Evolutionary conservation across 1,284 basidiomycete genomes (phyloP).

Genomic region (Ceratobasidium sp.): DNA sequence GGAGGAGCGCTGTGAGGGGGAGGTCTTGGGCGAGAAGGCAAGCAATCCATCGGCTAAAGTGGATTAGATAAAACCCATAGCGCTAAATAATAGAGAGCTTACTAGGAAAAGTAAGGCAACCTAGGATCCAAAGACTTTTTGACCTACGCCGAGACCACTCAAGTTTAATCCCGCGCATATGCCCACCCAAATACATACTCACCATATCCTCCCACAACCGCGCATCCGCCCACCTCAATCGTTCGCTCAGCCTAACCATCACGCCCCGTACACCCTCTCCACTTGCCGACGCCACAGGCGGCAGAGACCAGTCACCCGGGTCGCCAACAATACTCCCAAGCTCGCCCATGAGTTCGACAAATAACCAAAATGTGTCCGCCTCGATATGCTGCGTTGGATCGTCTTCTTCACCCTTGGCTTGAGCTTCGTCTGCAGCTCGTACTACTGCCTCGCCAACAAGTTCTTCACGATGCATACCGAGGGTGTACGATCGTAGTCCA

Average conservation of each 20-base stretch:
- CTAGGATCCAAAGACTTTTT: slow-evolving; percentile 74
- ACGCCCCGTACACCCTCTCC: slow-evolving; percentile 47
- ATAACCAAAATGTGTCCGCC: slow-evolving; percentile 84
- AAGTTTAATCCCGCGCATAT: neutral
- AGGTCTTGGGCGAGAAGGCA: slow-evolving; percentile 77
- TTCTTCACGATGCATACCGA: slow-evolving; percentile 30
- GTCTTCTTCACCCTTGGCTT: slow-evolving; percentile 66
- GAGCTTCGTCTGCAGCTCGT: slow-evolving; percentile 5
- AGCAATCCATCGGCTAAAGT: slow-evolving; percentile 77
- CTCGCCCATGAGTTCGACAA: slow-evolving; percentile 77
- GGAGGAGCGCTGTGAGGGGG: slow-evolving; percentile 69
- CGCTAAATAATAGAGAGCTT: slow-evolving; percentile 54
- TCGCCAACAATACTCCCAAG: slow-evolving; percentile 47
- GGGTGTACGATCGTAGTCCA: slow-evolving; percentile 20
- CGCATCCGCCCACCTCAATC: slow-evolving; percentile 72
- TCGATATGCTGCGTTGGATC: slow-evolving; percentile 75
- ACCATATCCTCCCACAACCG: slow-evolving; percentile 75
- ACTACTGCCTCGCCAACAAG: slow-evolving; percentile 23
- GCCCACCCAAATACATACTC: slow-evolving; percentile 51
- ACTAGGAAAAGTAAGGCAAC: slow-evolving; percentile 85
- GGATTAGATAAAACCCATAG: slow-evolving; percentile 40
- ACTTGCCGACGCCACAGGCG: slow-evolving; percentile 33
- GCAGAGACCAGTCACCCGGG: slow-evolving; percentile 45
- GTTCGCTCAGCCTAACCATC: slow-evolving; percentile 70
- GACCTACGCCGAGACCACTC: neutral